Conservation (phyloP, 2,329 filamentous ascomycete genomes). For the Diplodia mutila region DNA sequence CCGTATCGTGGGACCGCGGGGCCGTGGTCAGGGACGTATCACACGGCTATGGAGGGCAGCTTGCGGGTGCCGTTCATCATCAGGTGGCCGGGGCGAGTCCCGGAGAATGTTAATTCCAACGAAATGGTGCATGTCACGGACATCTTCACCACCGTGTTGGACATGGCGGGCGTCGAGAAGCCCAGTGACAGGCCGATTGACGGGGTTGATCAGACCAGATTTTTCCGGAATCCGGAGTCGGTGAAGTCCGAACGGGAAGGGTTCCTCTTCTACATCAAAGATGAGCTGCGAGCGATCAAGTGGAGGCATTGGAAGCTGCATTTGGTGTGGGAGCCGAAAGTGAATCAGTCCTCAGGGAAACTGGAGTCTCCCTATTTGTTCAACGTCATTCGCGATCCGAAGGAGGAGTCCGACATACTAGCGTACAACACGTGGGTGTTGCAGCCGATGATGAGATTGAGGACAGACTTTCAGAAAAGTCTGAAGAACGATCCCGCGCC, state of each 20-base stretch:
- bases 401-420: conserved; percentile 25
- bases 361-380: conserved; percentile 26
- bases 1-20: background rate
- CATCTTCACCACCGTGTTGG: conserved; percentile 13
- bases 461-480: conserved; percentile 19
- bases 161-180: conserved; percentile 3
- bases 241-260: conserved; percentile 16
- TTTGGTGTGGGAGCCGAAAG: conserved; percentile 26
- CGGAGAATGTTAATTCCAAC: background rate
- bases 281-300: conserved; percentile 24
- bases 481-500: conserved; percentile 22
- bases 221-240: background rate
- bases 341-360: conserved; percentile 22
- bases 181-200: conserved; percentile 21
- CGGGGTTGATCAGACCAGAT: conserved; percentile 13
- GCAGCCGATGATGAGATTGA: conserved; percentile 23
- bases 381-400: conserved; percentile 25
- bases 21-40: background rate
- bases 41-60: conserved; percentile 4
- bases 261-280: conserved; percentile 26
- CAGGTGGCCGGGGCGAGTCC: background rate
- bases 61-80: background rate
- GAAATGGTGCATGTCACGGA: conserved; percentile 5
- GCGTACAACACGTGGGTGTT: conserved; percentile 25
- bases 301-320: conserved; percentile 27